Evolutionary conservation across 2,329 filamentous ascomycete species (phyloP).

Genomic region (Ophiocordyceps australis): DNA sequence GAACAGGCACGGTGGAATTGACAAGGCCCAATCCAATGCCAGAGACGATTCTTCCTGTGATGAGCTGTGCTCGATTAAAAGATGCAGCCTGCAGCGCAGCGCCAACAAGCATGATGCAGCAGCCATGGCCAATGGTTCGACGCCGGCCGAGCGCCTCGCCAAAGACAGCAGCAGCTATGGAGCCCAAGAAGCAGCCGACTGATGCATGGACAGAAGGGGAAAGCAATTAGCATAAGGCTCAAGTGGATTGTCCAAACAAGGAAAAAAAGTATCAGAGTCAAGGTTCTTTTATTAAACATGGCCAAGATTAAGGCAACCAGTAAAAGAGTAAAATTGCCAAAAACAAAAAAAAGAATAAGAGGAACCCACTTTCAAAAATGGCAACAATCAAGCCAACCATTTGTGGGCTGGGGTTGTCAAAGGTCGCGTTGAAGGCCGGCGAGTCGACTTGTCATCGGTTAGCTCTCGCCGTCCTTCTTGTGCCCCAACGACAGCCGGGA

Average conservation of each 20-base stretch:
- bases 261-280: too few relatives aligned
- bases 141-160: conserved; percentile 25
- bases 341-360: too few relatives aligned
- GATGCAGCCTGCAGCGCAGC: conserved; percentile 24
- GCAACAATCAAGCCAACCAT: conserved; percentile 27
- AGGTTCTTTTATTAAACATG: too few relatives aligned
- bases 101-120: conserved; percentile 23
- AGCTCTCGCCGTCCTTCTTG: conserved; percentile 4
- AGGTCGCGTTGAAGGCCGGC: conserved; percentile 19
- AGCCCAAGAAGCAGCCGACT: conserved; percentile 12
- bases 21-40: conserved; percentile 26
- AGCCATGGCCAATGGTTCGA: conserved; percentile 21
- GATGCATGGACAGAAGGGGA: too few relatives aligned
- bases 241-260: too few relatives aligned
- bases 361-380: conserved; percentile 17
- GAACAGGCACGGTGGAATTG: conserved; percentile 24
- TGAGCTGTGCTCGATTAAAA: conserved; percentile 21
- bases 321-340: too few relatives aligned
- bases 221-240: too few relatives aligned
- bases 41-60: conserved; percentile 25
- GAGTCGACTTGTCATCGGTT: conserved; percentile 14
- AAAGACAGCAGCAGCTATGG: conserved; percentile 6
- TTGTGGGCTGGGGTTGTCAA: conserved; percentile 17
- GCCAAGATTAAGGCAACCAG: too few relatives aligned
- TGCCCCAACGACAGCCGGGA: too few relatives aligned